Conservation (phyloP, 805 yeast species). For the Monosporozyma aerobia region DNA sequence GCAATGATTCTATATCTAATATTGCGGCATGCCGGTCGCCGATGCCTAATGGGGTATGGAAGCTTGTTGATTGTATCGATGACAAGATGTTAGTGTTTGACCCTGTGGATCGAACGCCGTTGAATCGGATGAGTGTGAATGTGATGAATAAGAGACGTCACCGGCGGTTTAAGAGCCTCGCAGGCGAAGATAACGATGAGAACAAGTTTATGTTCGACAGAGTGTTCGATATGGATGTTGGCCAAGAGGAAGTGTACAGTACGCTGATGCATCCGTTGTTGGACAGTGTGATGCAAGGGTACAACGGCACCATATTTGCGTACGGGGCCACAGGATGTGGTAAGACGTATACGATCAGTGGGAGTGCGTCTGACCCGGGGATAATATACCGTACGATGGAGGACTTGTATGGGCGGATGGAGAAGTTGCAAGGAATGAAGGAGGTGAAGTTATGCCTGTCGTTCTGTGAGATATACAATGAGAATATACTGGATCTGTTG, state of each 20-base stretch:
- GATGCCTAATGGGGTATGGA: constrained; percentile 39
- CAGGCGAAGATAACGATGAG: constrained; percentile 31
- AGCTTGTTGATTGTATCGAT: constrained; percentile 70
- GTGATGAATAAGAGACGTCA: not conserved
- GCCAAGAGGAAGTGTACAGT: constrained; percentile 60
- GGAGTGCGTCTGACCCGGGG: constrained; percentile 66
- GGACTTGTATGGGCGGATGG: constrained; percentile 56
- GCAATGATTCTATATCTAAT: not conserved
- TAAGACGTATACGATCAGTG: constrained; percentile 86
- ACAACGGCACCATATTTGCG: constrained; percentile 86
- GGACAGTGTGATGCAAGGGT: constrained; percentile 72
- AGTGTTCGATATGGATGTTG: constrained; percentile 55
- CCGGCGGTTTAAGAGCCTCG: not conserved
- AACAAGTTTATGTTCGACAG: constrained; percentile 76
- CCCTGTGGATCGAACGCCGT: constrained; percentile 66
- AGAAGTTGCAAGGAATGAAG: not conserved
- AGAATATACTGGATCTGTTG: constrained; percentile 72
- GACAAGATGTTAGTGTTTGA: constrained; percentile 81
- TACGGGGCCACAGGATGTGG: constrained; percentile 98
- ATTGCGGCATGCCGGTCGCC: not conserved
- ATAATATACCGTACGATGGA: constrained; percentile 69
- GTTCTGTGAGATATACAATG: constrained; percentile 86
- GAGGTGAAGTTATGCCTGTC: constrained; percentile 31
- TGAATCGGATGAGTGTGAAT: constrained; percentile 13
- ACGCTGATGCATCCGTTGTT: constrained; percentile 63